A percentile compares a stretch with the other conserved stretches of the same genome.
Evolutionary conservation across 2,329 filamentous ascomycete genomes (phyloP).

Genomic region (Penicillium sp.): DNA sequence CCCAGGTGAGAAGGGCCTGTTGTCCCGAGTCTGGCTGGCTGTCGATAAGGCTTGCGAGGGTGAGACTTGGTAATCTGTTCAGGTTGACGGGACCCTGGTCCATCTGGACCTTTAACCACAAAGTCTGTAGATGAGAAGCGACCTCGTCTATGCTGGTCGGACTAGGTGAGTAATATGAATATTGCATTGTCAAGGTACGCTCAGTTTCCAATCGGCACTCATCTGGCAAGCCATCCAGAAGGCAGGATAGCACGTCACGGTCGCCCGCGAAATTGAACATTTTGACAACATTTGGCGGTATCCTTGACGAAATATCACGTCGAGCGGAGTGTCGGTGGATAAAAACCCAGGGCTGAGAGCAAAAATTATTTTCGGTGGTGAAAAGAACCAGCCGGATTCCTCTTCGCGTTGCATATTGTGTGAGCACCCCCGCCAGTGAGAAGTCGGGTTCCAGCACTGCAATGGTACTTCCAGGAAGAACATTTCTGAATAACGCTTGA

Average conservation of each 20-base stretch:
- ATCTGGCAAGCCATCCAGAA: conserved; percentile 8
- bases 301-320: conserved; percentile 11
- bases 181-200: conserved; percentile 5
- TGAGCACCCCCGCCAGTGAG: conserved; percentile 13
- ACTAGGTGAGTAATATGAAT: background rate
- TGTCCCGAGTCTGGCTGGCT: background rate
- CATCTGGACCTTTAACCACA: conserved; percentile 4
- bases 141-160: background rate
- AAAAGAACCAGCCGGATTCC: conserved; percentile 16
- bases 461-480: conserved; percentile 7
- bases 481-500: conserved; percentile 7
- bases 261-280: conserved; percentile 8
- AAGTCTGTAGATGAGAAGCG: conserved; percentile 4
- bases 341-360: conserved; percentile 15
- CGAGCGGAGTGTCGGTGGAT: conserved; percentile 15
- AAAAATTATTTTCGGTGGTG: conserved; percentile 12
- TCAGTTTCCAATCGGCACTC: conserved; percentile 15
- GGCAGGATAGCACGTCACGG: background rate
- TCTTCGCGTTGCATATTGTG: conserved; percentile 8
- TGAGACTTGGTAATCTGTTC: conserved; percentile 4
- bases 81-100: conserved; percentile 9
- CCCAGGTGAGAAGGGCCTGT: conserved; percentile 17
- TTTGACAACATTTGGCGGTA: conserved; percentile 8
- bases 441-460: conserved; percentile 21
- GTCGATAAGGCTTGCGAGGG: conserved; percentile 10